Evolutionary conservation across 2,329 filamentous ascomycete genomes (phyloP).

Genomic region (Coniochaeta sp.): DNA sequence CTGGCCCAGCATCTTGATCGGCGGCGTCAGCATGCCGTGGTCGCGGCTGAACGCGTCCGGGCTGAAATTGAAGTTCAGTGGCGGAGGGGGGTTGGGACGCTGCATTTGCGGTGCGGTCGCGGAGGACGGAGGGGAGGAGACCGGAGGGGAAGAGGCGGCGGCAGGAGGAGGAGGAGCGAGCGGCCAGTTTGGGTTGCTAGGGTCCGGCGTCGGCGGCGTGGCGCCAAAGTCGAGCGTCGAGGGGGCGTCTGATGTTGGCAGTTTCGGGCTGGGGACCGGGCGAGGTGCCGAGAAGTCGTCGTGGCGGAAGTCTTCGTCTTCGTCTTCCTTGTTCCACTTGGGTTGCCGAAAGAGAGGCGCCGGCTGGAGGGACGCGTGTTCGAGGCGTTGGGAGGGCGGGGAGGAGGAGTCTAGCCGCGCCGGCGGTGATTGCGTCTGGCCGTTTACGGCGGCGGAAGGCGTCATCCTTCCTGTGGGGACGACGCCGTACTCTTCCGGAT

Average conservation of each 20-base stretch:
- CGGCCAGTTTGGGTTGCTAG: not conserved
- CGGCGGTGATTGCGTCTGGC: not conserved
- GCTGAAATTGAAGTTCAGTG: slow-evolving; percentile 17
- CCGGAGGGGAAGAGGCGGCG: not conserved
- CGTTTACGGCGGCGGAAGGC: not conserved
- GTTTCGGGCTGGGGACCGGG: not conserved
- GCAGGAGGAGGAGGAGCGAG: not conserved
- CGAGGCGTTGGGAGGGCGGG: not conserved
- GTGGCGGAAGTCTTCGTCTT: not conserved
- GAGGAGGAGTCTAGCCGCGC: not conserved
- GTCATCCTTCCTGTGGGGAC: not conserved
- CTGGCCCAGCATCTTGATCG: slow-evolving; percentile 4
- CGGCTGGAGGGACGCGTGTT: not conserved
- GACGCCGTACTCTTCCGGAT: slow-evolving; percentile 1
- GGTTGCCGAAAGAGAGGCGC: not conserved
- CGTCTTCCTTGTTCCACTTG: not conserved
- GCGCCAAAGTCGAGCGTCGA: not conserved
- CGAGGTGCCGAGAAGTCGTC: not conserved
- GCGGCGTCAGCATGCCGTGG: slow-evolving; percentile 11
- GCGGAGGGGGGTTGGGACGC: slow-evolving; percentile 10
- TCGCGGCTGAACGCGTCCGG: slow-evolving; percentile 13
- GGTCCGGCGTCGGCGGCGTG: not conserved
- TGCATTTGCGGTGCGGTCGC: slow-evolving; percentile 4
- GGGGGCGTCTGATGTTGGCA: not conserved
- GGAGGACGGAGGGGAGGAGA: slow-evolving; percentile 4